Base-by-base conservation (phyloP, 1,284 basidiomycete species). In the Peniophora sp. region DNA sequence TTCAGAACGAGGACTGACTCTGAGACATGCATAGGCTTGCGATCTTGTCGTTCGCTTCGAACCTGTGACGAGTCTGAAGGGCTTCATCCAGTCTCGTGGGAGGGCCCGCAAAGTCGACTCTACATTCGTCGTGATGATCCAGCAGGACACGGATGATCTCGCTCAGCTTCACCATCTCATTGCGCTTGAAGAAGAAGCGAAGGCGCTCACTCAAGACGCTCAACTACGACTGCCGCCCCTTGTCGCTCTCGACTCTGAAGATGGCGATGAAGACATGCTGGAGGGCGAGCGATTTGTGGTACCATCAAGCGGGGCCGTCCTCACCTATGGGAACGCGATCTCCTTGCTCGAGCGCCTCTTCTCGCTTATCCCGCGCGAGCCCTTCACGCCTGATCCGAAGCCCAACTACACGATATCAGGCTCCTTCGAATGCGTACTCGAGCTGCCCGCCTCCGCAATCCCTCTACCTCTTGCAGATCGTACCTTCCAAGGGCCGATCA, bases 41-140 rank as follows among this genome's bases (percentile, higher is more conserved):
- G 85, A 89, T 59, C 71, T 92, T n/a, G 86, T 91, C 47, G 74
- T 92, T 52, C 84, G 90, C 10, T 91, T 90, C 57, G 88, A 93
- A 60, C 70, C 78, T 0, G 68, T 91, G 11, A 76, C 83, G 44
- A 86, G 88, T 55, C 82, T 92, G 75, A 82, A 90, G 8, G 85
- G 83, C 48, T 92, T 89, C 54, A 77, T 88, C 39, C 91, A 94
- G 63, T 91, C 87, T 39, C 80, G 91, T 27, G 91, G 91, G 24
- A 76, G 91, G 17, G 90, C 91, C 1, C 75, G 91, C 42, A 85
- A 83, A 53, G 77, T 78, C 52, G 71, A 76, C 0, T 91, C 89
- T 1, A 84, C 79, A 1, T 92, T 88, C 59, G 71, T 92, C 37
- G 74, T 92, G 42, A 86, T 94, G 85, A 72, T 88, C 14, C 78